Evolutionary conservation across 2,329 filamentous ascomycete species (phyloP).

Genomic region (Cytospora piceicola): DNA sequence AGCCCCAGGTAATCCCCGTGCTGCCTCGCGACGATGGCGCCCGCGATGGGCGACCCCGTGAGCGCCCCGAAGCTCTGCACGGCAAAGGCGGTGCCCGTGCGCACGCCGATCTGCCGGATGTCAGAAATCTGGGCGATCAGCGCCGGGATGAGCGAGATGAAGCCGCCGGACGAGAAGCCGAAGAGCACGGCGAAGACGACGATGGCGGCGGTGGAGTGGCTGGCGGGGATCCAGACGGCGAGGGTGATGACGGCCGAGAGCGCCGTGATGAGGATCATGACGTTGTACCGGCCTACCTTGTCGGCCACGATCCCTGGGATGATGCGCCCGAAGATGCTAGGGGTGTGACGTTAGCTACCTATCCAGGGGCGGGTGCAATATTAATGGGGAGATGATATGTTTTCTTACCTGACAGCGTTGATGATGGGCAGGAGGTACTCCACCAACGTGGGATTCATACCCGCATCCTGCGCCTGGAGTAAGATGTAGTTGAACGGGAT

Average conservation of each 20-base stretch:
- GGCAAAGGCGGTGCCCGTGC: slow-evolving; percentile 61
- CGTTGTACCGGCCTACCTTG: slow-evolving; percentile 45
- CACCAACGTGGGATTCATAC: slow-evolving; percentile 46
- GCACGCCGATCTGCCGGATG: slow-evolving; percentile 61
- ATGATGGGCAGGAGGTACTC: slow-evolving; percentile 61
- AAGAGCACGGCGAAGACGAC: slow-evolving; percentile 66
- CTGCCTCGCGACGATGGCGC: slow-evolving; percentile 49
- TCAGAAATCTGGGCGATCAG: slow-evolving; percentile 65
- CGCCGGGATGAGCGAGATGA: slow-evolving; percentile 61
- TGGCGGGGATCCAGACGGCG: slow-evolving; percentile 48
- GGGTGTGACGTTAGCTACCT: neutral
- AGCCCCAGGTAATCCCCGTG: slow-evolving; percentile 53
- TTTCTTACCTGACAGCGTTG: slow-evolving; percentile 52
- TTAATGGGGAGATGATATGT: neutral
- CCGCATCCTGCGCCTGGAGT: slow-evolving; percentile 50
- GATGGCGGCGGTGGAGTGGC: slow-evolving; percentile 53
- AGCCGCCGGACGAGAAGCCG: slow-evolving; percentile 67
- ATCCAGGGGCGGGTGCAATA: too few species aligned
- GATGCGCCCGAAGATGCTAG: slow-evolving; percentile 56
- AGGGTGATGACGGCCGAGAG: slow-evolving; percentile 46
- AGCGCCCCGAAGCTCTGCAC: slow-evolving; percentile 60
- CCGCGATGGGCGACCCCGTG: slow-evolving; percentile 62
- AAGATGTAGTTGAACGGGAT: slow-evolving; percentile 58
- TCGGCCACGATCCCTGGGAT: slow-evolving; percentile 53
- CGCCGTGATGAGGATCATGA: slow-evolving; percentile 50